Conservation (phyloP, 169 alveolate genomes). For the Besnoitia besnoiti region DNA sequence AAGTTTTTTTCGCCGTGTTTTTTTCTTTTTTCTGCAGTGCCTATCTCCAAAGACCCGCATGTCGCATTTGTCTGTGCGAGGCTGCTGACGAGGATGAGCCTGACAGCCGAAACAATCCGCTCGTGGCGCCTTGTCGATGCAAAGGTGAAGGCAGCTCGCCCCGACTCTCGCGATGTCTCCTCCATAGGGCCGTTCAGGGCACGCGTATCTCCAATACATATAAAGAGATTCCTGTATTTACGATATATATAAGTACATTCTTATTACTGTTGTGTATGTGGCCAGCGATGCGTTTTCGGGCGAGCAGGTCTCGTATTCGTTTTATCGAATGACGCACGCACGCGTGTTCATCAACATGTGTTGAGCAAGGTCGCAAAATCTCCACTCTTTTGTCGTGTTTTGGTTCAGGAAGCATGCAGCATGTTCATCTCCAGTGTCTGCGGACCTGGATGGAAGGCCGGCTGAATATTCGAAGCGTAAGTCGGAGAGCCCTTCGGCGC, state of each 20-base stretch:
- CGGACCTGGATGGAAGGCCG: conserved; percentile 92
- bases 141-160: conserved; percentile 70
- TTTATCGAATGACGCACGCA: too few species aligned
- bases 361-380: too few species aligned
- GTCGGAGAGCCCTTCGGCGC: conserved; percentile 71
- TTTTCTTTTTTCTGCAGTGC: background rate
- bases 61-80: conserved; percentile 91
- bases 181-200: background rate
- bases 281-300: too few species aligned
- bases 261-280: too few species aligned
- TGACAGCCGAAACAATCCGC: conserved; percentile 83
- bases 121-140: conserved; percentile 94
- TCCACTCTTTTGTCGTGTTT: too few species aligned
- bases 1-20: background rate
- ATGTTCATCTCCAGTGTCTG: conserved; percentile 93
- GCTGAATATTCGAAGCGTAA: conserved; percentile 77
- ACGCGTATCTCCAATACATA: too few species aligned
- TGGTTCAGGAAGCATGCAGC: conserved; percentile 88
- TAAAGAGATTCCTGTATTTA: too few species aligned
- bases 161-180: background rate
- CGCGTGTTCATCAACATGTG: too few species aligned
- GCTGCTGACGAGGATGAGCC: conserved; percentile 75
- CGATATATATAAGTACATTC: too few species aligned
- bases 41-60: conserved; percentile 68
- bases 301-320: too few species aligned